Percentiles rank a stretch among this genome's conserved stretches.
Evolutionary conservation across 805 yeast species (phyloP).

Genomic region (Starmerella bacillaris): DNA sequence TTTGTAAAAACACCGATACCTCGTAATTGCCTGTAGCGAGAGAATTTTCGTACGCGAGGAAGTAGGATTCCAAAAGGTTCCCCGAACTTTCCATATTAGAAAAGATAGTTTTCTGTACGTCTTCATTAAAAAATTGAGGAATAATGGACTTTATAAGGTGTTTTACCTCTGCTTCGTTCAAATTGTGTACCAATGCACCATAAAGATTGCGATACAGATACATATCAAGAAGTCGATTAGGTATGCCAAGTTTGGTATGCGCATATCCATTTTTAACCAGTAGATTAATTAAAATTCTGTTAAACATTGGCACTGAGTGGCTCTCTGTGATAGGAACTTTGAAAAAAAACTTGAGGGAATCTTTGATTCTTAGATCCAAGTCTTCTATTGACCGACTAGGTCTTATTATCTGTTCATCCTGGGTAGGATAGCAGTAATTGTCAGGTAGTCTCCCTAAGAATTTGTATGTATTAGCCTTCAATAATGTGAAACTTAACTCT

Average conservation of each 20-base stretch:
- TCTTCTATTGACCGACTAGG: no score
- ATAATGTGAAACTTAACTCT: no score
- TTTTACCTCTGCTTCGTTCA: background rate
- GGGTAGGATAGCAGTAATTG: no score
- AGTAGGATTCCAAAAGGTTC: background rate
- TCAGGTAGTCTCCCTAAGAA: no score
- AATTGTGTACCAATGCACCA: background rate
- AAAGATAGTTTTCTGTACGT: background rate
- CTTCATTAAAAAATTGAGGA: background rate
- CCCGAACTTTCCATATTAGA: background rate
- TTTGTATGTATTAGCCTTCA: no score
- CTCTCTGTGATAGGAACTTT: background rate
- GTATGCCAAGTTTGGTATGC: background rate
- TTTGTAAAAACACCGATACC: background rate
- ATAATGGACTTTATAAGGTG: background rate
- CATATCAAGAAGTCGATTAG: background rate
- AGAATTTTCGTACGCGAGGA: background rate
- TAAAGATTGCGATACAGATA: background rate
- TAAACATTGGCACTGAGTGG: background rate
- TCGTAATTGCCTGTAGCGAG: background rate
- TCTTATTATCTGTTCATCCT: no score
- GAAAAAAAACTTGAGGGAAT: background rate
- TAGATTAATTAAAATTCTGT: background rate
- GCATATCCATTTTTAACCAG: background rate
- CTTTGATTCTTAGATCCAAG: no score